phyloP scores from a whole-genome alignment of 768 basidiomycete species.

The Crepidotus variabilis region DNA sequence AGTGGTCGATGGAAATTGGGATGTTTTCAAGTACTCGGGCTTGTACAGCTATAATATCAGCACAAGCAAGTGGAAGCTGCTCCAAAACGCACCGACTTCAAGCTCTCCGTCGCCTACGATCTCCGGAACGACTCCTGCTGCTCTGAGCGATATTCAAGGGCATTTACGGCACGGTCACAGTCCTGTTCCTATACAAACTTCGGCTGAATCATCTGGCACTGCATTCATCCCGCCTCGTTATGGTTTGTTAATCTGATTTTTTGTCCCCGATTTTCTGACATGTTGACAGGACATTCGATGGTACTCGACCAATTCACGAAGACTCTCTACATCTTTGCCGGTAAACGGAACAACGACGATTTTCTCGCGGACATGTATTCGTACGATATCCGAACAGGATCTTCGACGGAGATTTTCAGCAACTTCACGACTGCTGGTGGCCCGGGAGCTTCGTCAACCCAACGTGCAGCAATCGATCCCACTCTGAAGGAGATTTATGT shows the following conservation, averaged over 20 bases:
- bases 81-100: constrained; percentile 47
- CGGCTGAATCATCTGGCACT: constrained; percentile 21
- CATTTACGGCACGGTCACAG: background rate
- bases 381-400: constrained; percentile 58
- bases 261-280: background rate
- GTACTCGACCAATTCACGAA: constrained; percentile 59
- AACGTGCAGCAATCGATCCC: constrained; percentile 68
- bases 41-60: constrained; percentile 70
- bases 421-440: constrained; percentile 62
- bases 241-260: constrained; percentile 33
- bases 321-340: constrained; percentile 70
- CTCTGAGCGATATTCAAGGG: background rate
- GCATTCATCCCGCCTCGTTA: constrained; percentile 55
- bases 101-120: background rate
- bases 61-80: constrained; percentile 59
- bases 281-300: constrained; percentile 70
- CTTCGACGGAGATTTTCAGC: constrained; percentile 56
- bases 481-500: constrained; percentile 66
- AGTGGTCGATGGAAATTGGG: constrained; percentile 63
- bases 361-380: constrained; percentile 76
- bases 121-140: background rate
- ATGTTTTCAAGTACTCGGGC: constrained; percentile 59
- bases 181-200: constrained; percentile 14
- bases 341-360: constrained; percentile 56
- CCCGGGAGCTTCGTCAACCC: constrained; percentile 70